Percentiles rank a stretch among this genome's conserved stretches.
Conservation (phyloP, 768 basidiomycete species). For the Antrodiella citrinella region DNA sequence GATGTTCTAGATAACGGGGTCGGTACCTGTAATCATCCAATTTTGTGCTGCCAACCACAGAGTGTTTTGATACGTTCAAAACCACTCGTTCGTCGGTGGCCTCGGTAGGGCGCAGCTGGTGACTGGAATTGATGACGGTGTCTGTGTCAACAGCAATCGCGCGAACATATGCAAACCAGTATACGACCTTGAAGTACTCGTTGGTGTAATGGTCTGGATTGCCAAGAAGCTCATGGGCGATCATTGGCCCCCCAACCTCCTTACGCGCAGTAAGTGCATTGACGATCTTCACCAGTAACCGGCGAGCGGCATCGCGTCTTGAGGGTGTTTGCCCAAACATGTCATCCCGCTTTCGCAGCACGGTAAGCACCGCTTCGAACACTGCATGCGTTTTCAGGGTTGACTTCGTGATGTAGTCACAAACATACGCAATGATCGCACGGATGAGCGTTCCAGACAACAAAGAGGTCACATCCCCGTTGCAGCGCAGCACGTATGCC, state of each 20-base stretch:
- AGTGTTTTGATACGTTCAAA: no score
- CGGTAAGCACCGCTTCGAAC: not conserved
- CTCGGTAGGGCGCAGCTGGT: no score
- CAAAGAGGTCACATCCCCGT: conserved; percentile 14
- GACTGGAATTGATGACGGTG: no score
- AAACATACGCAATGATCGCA: conserved; percentile 11
- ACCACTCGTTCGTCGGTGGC: no score
- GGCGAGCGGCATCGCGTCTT: not conserved
- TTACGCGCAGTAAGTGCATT: conserved; percentile 28
- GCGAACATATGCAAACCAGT: not conserved
- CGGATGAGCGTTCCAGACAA: conserved; percentile 11
- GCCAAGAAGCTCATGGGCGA: conserved; percentile 25
- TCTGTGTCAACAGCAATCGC: not conserved
- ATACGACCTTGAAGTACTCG: not conserved
- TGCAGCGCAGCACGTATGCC: conserved; percentile 4
- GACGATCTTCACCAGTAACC: conserved; percentile 6
- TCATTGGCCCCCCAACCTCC: conserved; percentile 32
- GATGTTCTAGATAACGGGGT: no score
- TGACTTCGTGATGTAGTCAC: conserved; percentile 13
- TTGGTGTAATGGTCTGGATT: conserved; percentile 34
- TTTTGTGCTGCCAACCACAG: not conserved
- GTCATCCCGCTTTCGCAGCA: not conserved
- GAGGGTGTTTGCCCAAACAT: not conserved
- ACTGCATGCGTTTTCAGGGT: conserved; percentile 7
- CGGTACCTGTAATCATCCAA: conserved; percentile 12